phyloP scores from a whole-genome alignment of 1,284 basidiomycete species.

The Veloboletus limbatus region DNA sequence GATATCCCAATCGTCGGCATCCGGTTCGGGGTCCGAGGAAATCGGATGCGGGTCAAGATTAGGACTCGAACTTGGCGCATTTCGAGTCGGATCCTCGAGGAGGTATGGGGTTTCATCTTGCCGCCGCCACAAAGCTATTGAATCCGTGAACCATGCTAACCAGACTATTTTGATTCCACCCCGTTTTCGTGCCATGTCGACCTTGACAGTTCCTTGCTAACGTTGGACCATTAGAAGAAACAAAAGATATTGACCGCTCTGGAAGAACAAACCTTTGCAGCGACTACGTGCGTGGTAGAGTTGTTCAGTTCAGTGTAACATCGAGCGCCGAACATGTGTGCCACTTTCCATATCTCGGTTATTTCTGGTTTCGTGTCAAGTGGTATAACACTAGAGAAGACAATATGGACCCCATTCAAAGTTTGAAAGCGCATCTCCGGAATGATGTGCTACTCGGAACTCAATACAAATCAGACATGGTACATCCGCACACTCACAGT shows the following conservation, averaged over 20 bases:
- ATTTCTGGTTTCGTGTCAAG: slow-evolving; percentile 75
- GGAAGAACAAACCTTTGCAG: slow-evolving; percentile 63
- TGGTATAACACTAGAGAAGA: slow-evolving; percentile 94
- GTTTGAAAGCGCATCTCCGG: slow-evolving; percentile 75
- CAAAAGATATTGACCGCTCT: background rate
- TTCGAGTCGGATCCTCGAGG: slow-evolving; percentile 48
- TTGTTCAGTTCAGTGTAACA: slow-evolving; percentile 69
- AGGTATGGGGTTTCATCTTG: slow-evolving; percentile 73
- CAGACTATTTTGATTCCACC: slow-evolving; percentile 80
- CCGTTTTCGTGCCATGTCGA: slow-evolving; percentile 71
- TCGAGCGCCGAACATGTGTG: slow-evolving; percentile 84
- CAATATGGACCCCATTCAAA: slow-evolving; percentile 73
- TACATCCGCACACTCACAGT: slow-evolving; percentile 45
- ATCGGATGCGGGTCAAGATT: slow-evolving; percentile 52
- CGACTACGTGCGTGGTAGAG: slow-evolving; percentile 88
- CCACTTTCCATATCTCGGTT: slow-evolving; percentile 86
- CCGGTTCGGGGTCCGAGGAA: slow-evolving; percentile 64
- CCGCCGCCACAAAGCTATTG: slow-evolving; percentile 75
- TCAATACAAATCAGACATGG: slow-evolving; percentile 6
- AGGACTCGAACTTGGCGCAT: slow-evolving; percentile 43
- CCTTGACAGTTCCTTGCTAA: slow-evolving; percentile 87
- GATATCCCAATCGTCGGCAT: slow-evolving; percentile 62
- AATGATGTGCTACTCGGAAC: slow-evolving; percentile 66
- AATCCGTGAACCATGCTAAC: slow-evolving; percentile 86
- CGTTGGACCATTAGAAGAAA: slow-evolving; percentile 13